A percentile compares a stretch with the other conserved stretches of the same genome.
Evolutionary conservation across 2,329 filamentous ascomycete species (phyloP).

Genomic region (Apiospora marii): DNA sequence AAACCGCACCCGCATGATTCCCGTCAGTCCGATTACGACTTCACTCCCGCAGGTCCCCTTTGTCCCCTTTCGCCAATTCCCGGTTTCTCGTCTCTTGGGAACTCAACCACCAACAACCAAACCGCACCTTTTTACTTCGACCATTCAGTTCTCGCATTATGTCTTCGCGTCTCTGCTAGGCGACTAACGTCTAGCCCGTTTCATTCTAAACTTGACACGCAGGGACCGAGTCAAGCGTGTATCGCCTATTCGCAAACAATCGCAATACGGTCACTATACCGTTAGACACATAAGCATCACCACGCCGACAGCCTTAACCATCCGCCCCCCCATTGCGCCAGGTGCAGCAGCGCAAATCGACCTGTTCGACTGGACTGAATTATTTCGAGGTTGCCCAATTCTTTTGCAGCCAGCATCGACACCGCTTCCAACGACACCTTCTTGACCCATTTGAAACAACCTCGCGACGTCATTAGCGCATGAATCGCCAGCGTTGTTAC

Average conservation of each 20-base stretch:
- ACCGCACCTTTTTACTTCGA: constrained; percentile 26
- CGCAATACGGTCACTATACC: constrained; percentile 17
- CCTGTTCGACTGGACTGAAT: not conserved
- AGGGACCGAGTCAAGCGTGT: constrained; percentile 29
- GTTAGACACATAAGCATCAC: constrained; percentile 11
- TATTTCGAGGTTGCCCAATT: not conserved
- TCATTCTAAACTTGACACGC: constrained; percentile 30
- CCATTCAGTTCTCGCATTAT: constrained; percentile 32
- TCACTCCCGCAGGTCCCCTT: constrained; percentile 24
- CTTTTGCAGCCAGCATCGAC: not conserved
- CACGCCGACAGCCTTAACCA: not conserved
- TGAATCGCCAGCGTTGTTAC: constrained; percentile 4
- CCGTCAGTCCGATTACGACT: constrained; percentile 20
- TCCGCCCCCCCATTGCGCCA: constrained; percentile 3
- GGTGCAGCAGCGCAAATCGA: constrained; percentile 4
- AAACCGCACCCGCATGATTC: constrained; percentile 15
- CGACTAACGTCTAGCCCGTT: constrained; percentile 38
- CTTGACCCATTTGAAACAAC: not conserved
- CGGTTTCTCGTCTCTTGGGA: not conserved
- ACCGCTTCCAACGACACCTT: not conserved
- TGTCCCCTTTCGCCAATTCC: constrained; percentile 32
- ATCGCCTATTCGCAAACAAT: constrained; percentile 19
- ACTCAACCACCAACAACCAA: constrained; percentile 1
- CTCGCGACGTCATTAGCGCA: constrained; percentile 19
- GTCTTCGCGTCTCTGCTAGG: constrained; percentile 38